Conservation (phyloP, 1,284 basidiomycete genomes). For the Marasmius fiardii region DNA sequence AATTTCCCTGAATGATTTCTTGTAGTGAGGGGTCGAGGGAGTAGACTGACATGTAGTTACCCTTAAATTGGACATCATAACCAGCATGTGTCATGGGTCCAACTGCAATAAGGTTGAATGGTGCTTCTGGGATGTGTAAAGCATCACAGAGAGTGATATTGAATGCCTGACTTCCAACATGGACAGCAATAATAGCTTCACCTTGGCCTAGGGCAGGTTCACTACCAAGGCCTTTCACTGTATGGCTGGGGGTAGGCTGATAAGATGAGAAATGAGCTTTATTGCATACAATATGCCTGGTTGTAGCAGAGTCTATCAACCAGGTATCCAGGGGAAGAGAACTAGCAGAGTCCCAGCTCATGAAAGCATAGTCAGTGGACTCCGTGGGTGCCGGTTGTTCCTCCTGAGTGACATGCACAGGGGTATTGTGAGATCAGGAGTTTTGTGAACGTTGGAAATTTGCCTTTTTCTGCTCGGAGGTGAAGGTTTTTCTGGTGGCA, state of each 20-base stretch:
- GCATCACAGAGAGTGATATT: not conserved
- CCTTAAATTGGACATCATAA: slow-evolving; percentile 12
- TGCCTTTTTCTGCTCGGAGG: not conserved
- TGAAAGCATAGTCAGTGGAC: too few relatives aligned
- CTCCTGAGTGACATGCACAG: too few relatives aligned
- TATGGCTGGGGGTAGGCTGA: not conserved
- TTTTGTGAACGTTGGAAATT: not conserved
- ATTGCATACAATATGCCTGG: not conserved
- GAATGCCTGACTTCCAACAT: not conserved
- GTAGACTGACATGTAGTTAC: not conserved
- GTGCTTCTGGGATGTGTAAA: not conserved
- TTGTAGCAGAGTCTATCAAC: not conserved
- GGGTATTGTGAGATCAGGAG: not conserved
- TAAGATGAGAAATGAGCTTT: not conserved
- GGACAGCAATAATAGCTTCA: not conserved
- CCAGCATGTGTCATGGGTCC: slow-evolving; percentile 18
- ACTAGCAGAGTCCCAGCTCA: not conserved
- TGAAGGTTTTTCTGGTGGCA: not conserved
- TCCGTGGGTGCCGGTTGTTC: too few relatives aligned
- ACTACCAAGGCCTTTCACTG: not conserved
- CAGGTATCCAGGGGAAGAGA: not conserved
- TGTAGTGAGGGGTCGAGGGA: not conserved
- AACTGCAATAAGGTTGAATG: slow-evolving; percentile 19
- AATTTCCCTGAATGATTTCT: too few relatives aligned
- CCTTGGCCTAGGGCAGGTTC: not conserved